A percentile compares a stretch with the other conserved stretches of the same genome.
These are phyloP conservation scores for Moniliophthora roreri DNA, from an alignment of 1,284 basidiomycete genomes.

Conservation along the genomic window DNA sequence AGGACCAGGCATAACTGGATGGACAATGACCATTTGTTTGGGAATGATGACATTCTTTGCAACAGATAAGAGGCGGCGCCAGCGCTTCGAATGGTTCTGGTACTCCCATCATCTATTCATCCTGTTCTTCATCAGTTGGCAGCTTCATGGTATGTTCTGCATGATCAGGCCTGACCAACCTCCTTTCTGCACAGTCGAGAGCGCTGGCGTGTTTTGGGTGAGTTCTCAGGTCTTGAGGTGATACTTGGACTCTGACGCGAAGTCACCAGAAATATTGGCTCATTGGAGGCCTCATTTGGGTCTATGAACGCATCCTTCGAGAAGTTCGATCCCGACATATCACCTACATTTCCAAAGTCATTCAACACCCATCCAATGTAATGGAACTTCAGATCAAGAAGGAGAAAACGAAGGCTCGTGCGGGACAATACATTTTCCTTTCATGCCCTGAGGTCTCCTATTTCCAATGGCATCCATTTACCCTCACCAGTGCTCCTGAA, in stretches of 20 bases:
- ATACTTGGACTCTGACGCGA: conserved; percentile 4
- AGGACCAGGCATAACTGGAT: conserved; percentile 88
- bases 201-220: conserved; percentile 93
- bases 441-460: conserved; percentile 85
- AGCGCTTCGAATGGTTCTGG: conserved; percentile 86
- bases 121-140: conserved; percentile 88
- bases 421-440: conserved; percentile 89
- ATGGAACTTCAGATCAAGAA: conserved; percentile 94
- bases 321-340: conserved; percentile 85
- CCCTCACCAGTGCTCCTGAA: conserved; percentile 85
- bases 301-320: conserved; percentile 81
- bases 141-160: conserved; percentile 93
- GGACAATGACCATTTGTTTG: conserved; percentile 81
- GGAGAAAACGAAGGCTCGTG: conserved; percentile 76
- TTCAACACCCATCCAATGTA: conserved; percentile 89
- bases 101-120: conserved; percentile 89
- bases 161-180: conserved; percentile 89
- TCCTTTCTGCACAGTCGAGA: conserved; percentile 81
- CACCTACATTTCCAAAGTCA: conserved; percentile 90
- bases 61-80: conserved; percentile 71
- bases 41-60: conserved; percentile 82
- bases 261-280: conserved; percentile 79
- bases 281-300: conserved; percentile 82
- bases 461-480: conserved; percentile 95
- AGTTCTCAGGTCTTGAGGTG: conserved; percentile 23